Evolutionary conservation across 495 filamentous ascomycete species (phyloP).

Genomic region (Chlorociboria aeruginascens): DNA sequence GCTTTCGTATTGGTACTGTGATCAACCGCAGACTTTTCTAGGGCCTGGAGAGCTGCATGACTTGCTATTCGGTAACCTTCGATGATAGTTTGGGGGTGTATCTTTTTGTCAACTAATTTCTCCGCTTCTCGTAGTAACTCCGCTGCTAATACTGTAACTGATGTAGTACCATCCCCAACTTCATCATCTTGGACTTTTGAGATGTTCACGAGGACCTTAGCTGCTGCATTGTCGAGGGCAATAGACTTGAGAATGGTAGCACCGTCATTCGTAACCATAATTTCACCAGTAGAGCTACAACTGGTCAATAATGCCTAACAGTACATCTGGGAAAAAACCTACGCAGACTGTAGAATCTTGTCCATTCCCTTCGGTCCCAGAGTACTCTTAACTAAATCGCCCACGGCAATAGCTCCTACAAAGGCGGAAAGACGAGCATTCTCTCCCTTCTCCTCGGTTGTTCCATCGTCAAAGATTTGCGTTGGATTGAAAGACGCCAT

Average conservation of each 20-base stretch:
- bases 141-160: slow-evolving; percentile 83
- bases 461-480: slow-evolving; percentile 96
- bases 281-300: slow-evolving; percentile 67
- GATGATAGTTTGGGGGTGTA: slow-evolving; percentile 98
- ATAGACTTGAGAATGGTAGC: slow-evolving; percentile 97
- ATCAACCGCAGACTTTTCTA: slow-evolving; percentile 77
- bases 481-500: slow-evolving; percentile 68
- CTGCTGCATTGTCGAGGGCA: slow-evolving; percentile 96
- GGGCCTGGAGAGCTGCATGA: slow-evolving; percentile 68
- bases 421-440: slow-evolving; percentile 97
- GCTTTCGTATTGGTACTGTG: slow-evolving; percentile 69
- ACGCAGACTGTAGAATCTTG: slow-evolving; percentile 96
- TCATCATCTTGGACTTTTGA: slow-evolving; percentile 99
- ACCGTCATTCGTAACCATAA: slow-evolving; percentile 97
- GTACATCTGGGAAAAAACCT: too few relatives aligned
- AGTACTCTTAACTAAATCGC: slow-evolving; percentile 88
- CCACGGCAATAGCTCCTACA: slow-evolving; percentile 94
- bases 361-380: slow-evolving; percentile 98
- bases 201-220: slow-evolving; percentile 96
- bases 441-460: slow-evolving; percentile 96
- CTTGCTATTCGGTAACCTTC: slow-evolving; percentile 97
- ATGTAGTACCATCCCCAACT: slow-evolving; percentile 89
- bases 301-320: too few relatives aligned
- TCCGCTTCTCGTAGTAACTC: slow-evolving; percentile 94
- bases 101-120: slow-evolving; percentile 92